phyloP scores from a whole-genome alignment of 108 stramenopile species.

The Skeletonema menzelii region DNA sequence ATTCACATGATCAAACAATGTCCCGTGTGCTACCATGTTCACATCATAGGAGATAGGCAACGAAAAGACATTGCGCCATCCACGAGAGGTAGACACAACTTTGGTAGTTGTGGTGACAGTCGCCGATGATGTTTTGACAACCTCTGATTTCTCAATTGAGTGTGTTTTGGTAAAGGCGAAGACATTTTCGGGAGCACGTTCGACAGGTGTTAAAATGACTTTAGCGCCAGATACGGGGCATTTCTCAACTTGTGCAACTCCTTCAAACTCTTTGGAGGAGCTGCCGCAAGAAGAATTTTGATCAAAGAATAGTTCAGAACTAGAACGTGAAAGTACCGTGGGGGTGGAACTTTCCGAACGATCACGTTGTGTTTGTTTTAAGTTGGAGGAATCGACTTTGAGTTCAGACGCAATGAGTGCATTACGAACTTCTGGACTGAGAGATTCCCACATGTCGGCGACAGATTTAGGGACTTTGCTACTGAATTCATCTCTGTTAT shows the following conservation, averaged over 20 bases:
- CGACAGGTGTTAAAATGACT: slow-evolving; percentile 65
- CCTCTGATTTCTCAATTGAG: slow-evolving; percentile 51
- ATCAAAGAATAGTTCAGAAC: slow-evolving; percentile 26
- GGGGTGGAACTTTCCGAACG: slow-evolving; percentile 20
- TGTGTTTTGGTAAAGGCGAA: slow-evolving; percentile 78
- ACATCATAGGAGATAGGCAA: slow-evolving; percentile 91
- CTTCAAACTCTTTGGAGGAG: slow-evolving; percentile 28
- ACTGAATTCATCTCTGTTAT: slow-evolving; percentile 40
- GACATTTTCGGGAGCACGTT: slow-evolving; percentile 85
- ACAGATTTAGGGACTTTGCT: slow-evolving; percentile 60
- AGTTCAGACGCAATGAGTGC: slow-evolving; percentile 69
- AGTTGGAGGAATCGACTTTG: slow-evolving; percentile 15
- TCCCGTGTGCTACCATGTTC: slow-evolving; percentile 81
- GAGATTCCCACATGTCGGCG: slow-evolving; percentile 74
- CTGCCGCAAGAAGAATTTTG: slow-evolving; percentile 48
- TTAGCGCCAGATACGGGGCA: slow-evolving; percentile 69
- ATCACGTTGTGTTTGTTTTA: slow-evolving; percentile 13
- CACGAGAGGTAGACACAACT: slow-evolving; percentile 65
- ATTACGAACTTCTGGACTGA: slow-evolving; percentile 62
- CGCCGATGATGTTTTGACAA: slow-evolving; percentile 60
- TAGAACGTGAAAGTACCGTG: slow-evolving; percentile 45
- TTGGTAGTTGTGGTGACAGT: slow-evolving; percentile 85
- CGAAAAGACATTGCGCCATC: slow-evolving; percentile 87
- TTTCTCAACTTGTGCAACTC: slow-evolving; percentile 45
- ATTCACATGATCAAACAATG: slow-evolving; percentile 72